Evolutionary conservation across 129 eudicot genomes (phyloP), one percentile per base, ranked within the genome.

Genomic region (Dittrichia graveolens): DNA sequence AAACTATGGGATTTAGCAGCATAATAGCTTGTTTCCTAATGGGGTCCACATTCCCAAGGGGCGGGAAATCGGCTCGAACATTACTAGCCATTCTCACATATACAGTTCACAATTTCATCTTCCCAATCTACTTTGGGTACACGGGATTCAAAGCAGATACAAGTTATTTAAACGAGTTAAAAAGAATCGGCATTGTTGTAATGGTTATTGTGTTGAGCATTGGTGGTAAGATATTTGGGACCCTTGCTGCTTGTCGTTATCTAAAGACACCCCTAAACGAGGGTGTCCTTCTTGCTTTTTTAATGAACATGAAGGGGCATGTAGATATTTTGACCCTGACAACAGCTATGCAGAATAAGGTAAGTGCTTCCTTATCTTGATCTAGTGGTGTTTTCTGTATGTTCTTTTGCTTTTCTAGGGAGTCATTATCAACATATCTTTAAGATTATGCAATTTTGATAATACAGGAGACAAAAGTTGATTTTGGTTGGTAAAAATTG

Each of bases 241-340:
- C 96, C 6, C 85, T 94, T 19, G 85, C 83, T 39, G 96, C 95
- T 55, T 94, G 98, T 72, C 70, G 44, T 55, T 85, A 83, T 73
- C 65, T 88, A 4, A 94, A 87, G 61, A 83, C 87, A 14, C 98
- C 98, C 0, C 10, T 86, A 55, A 90, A 86, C 61, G 93, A 94
- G 68, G 98, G 96, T 8, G 89, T 88, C 39, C 89, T 90, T 38
- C 87, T 94, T 74, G 87, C 96, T 67, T 86, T 90, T 84, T 58
- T 94, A 42, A 62, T 88, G 88, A 94, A 94, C 84, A 74, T 94
- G 87, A 94, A 94, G 72, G 96, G 98, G 39, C 96, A 94, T 72
- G 94, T 89, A 13, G 98, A 94, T 75, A 68, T 94, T 38, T 81
- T 87, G 53, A 73, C 95, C 48, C 66, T 94, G 19, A 84, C 91